Base-by-base conservation (phyloP, 2,329 filamentous ascomycete species). In the Knufia petricola region DNA sequence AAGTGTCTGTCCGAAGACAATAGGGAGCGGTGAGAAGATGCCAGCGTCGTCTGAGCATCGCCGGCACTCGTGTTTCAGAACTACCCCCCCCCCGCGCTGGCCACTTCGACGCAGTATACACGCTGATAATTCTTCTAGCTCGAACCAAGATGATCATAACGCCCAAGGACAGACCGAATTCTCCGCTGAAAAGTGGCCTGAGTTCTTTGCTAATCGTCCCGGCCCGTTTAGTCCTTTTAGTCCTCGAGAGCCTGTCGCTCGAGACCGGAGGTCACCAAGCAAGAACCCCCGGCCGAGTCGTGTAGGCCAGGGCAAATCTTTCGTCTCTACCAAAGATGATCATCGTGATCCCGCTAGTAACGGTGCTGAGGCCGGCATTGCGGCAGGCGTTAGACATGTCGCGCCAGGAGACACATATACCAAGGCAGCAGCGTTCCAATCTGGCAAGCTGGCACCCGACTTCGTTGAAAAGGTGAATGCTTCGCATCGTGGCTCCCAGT, bases 151-250 rank as follows among this genome's bases (percentile, higher is more conserved):
- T 49, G 50, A 51, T 10, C 23, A 58, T 34, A 65, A 61, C 47
- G 59, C 66, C 24, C 59, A 58, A 38, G 65, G 65, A 26, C 54
- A 54, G 30, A 49, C 53, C 8, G 63, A 63, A 39, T 72, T 72
- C 42, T 67, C 66, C 3, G 65, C 67, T 1, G 61, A 63, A 10
- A 66, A 67, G 17, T 71, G 67, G 67, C 60, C 64, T 41, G 61
- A 61, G 41, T 64, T 63, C 38, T 60, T 69, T 45, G 44, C 38
- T 8, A 58, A 59, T n/a, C 53, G 55, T 2, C 61, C 64, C 23
- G 63, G 66, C 15, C 65, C 67, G 49, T 65, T 71, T 32, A 59
- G 66, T 15, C 65, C 67, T 48, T 65, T 71, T 32, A 59, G 59
- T 3, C 61, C 65, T 31, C 58, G 52, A 39, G 50, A 63, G 7